Conservation (phyloP, 2,329 filamentous ascomycete genomes). For the Hirsutella minnesotensis region DNA sequence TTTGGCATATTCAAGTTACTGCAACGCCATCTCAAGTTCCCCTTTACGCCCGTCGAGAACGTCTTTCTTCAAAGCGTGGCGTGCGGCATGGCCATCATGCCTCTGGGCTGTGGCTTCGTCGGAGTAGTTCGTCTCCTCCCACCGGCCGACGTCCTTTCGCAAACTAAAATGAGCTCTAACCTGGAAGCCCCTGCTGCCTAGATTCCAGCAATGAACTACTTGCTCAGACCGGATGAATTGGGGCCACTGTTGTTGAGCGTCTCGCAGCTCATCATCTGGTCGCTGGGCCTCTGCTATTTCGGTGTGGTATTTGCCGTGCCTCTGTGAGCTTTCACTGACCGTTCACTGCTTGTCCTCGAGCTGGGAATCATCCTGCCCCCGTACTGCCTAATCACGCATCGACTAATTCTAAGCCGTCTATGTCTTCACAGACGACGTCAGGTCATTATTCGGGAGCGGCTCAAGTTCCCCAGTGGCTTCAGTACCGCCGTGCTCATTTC, state of each 20-base stretch:
- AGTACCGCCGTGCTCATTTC: slow-evolving; percentile 90
- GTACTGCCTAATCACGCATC: background rate
- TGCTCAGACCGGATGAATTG: slow-evolving; percentile 66
- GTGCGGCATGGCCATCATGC: slow-evolving; percentile 93
- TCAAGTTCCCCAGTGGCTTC: slow-evolving; percentile 91
- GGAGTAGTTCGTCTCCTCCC: slow-evolving; percentile 50
- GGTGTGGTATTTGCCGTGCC: slow-evolving; percentile 95
- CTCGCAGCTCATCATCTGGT: slow-evolving; percentile 78
- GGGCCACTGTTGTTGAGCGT: slow-evolving; percentile 63
- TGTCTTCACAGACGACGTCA: slow-evolving; percentile 50
- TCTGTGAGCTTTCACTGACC: slow-evolving; percentile 35
- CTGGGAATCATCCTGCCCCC: background rate
- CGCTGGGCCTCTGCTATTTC: slow-evolving; percentile 87
- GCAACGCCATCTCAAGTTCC: slow-evolving; percentile 58
- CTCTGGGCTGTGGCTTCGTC: slow-evolving; percentile 87
- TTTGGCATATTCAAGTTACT: slow-evolving; percentile 86
- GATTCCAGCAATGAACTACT: slow-evolving; percentile 81
- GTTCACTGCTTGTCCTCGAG: background rate
- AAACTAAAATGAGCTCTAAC: slow-evolving; percentile 1
- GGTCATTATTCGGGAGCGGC: slow-evolving; percentile 82
- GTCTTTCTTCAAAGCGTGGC: slow-evolving; percentile 94
- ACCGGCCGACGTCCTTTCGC: background rate
- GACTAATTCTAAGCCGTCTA: background rate
- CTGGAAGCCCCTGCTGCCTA: slow-evolving; percentile 11
- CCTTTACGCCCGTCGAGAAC: slow-evolving; percentile 92